Evolutionary conservation across 2,329 filamentous ascomycete genomes (phyloP), one percentile per base, ranked within the genome.

Genomic region (Metarhizium robertsii): DNA sequence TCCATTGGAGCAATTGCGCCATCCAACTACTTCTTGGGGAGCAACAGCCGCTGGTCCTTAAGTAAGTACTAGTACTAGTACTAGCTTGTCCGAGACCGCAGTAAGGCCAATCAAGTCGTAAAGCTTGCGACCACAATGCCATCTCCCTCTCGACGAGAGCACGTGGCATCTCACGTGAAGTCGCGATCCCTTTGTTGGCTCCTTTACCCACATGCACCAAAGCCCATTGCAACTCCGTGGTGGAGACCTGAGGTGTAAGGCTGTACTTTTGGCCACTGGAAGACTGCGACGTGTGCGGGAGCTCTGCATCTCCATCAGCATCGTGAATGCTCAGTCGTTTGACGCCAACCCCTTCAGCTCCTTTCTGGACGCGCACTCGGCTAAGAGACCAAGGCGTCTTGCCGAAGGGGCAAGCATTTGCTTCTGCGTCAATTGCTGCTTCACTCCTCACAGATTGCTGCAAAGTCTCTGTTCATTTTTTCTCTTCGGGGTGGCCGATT

Each of bases 231-330:
- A 25, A 46, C n/a, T 46, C 20, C 18, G 6, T 7, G 18, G 47
- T 54, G 53, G 48, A 38, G 50, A 53, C 43, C 45, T 43, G 16
- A 49, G 38, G 50, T 34, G 53, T 53, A 56, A 60, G 59, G 59
- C 57, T 59, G 49, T 32, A 45, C 38, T 53, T 25, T 42, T 32
- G 53, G 47, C 29, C 16, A 25, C 43, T 46, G n/a, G 10, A 46
- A 10, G 20, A 20, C 43, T 25, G 50, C 20, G 45, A 49, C 46
- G 52, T 53, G 36, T 43, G 45, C 48, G 13, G 38, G 53, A 59
- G 53, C 53, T 58, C 42, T 29, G 49, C 36, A 51, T n/a, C 51
- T 38, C 53, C 36, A 32, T 51, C 46, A 14, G n/a, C 46, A 42
- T 38, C 43, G 30, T 56, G 53, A 50, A 32, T 40, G 50, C 30